phyloP scores from a whole-genome alignment of 225 moss, liverwort and hornwort species.

The Polytrichum formosum region DNA sequence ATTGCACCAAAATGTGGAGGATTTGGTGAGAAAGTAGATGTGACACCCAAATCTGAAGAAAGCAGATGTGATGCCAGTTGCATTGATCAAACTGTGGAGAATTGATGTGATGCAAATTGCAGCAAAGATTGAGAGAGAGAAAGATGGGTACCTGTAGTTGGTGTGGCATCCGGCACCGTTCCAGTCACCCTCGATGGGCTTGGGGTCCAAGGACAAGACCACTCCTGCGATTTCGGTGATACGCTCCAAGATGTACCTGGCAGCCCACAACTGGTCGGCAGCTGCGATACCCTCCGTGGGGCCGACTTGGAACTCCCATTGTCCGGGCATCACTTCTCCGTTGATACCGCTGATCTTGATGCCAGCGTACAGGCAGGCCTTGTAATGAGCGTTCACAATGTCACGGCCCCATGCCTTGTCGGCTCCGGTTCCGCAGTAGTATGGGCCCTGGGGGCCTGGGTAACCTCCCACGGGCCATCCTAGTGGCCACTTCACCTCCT shows the following conservation, averaged over 20 bases:
- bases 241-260: conserved; percentile 67
- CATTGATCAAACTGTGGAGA: no score
- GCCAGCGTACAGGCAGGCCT: conserved; percentile 65
- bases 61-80: no score
- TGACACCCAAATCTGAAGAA: no score
- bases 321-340: conserved; percentile 77
- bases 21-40: no score
- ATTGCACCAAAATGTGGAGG: no score
- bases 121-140: no score
- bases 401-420: conserved; percentile 77
- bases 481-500: conserved; percentile 63
- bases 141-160: conserved; percentile 37
- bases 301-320: conserved; percentile 76
- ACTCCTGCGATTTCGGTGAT: conserved; percentile 68
- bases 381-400: conserved; percentile 77
- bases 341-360: conserved; percentile 67
- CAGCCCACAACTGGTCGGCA: conserved; percentile 56
- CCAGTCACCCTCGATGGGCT: conserved; percentile 77
- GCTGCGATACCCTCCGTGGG: conserved; percentile 47
- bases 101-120: no score
- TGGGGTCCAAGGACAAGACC: conserved; percentile 62
- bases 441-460: conserved; percentile 69
- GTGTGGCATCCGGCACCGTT: conserved; percentile 77
- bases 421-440: conserved; percentile 70
- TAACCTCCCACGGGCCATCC: conserved; percentile 70